Percentiles rank a stretch among this genome's conserved stretches.
These are phyloP conservation scores for Aspergillus ibericus DNA, from an alignment of 2,329 filamentous ascomycete genomes.

Conservation along the genomic window DNA sequence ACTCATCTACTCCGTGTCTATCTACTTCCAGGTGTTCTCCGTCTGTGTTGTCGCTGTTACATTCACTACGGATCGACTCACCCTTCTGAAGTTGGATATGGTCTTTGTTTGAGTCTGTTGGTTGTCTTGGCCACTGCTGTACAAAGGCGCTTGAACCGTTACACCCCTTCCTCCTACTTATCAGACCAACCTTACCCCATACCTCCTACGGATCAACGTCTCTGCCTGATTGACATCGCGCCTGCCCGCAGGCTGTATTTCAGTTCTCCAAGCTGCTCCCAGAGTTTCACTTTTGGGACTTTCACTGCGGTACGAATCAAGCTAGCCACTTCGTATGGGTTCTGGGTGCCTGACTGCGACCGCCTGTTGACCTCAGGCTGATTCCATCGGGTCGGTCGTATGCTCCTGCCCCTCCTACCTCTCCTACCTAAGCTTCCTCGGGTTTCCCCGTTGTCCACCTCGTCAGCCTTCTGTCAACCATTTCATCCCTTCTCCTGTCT, in stretches of 20 bases:
- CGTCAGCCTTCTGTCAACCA: conserved; percentile 6
- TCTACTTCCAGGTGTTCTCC: not conserved
- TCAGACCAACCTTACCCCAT: not conserved
- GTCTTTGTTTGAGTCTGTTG: not conserved
- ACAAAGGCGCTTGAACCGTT: no score
- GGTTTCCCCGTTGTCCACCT: conserved; percentile 13
- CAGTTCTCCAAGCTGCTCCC: not conserved
- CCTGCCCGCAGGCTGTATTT: not conserved
- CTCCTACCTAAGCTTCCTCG: conserved; percentile 12
- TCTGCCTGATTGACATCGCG: not conserved
- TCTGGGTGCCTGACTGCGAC: conserved; percentile 18
- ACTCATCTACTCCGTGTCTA: not conserved
- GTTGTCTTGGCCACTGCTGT: not conserved
- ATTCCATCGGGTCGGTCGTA: conserved; percentile 14
- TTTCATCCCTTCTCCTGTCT: not conserved
- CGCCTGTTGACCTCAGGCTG: conserved; percentile 22
- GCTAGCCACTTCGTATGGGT: conserved; percentile 3
- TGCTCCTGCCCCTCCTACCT: conserved; percentile 13
- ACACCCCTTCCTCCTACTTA: not conserved
- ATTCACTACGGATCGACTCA: no score
- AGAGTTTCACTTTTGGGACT: not conserved
- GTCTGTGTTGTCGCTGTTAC: not conserved
- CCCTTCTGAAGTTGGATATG: not conserved
- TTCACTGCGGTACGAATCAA: not conserved
- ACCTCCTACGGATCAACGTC: not conserved